Evolutionary conservation across 352 stramenopile species (phyloP).

Genomic region (Phytopythium vexans): DNA sequence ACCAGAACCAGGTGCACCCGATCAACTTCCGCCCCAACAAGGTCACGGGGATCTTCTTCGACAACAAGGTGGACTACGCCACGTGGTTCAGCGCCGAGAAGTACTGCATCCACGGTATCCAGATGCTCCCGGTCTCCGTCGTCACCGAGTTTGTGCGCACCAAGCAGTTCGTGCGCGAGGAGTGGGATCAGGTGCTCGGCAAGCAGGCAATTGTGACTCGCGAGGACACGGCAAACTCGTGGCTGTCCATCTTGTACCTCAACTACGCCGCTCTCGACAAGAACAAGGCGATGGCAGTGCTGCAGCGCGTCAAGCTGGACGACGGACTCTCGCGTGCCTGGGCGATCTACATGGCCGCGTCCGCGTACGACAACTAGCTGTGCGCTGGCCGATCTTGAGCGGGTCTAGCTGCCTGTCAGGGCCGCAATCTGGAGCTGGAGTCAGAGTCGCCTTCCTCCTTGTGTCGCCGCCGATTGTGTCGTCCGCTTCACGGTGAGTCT

Average conservation of each 20-base stretch:
- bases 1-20: constrained; percentile 46
- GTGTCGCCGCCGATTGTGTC: too few species aligned
- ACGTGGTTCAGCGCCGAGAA: constrained; percentile 50
- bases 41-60: constrained; percentile 38
- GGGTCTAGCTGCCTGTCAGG: background rate
- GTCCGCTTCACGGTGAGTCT: too few species aligned
- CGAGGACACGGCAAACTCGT: constrained; percentile 33
- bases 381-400: background rate
- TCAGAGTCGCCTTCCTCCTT: too few species aligned
- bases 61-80: constrained; percentile 51
- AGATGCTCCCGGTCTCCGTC: constrained; percentile 56
- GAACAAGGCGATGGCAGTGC: constrained; percentile 42
- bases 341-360: constrained; percentile 73
- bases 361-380: constrained; percentile 11
- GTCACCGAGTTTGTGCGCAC: constrained; percentile 57
- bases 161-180: constrained; percentile 49
- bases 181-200: constrained; percentile 56
- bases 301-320: constrained; percentile 60
- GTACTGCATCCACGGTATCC: constrained; percentile 50
- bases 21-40: constrained; percentile 35
- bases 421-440: too few species aligned
- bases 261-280: constrained; percentile 64
- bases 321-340: constrained; percentile 66
- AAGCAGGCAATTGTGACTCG: constrained; percentile 46
- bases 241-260: constrained; percentile 50